phyloP scores from a whole-genome alignment of 2,329 filamentous ascomycete genomes.

The Calonectria hawksworthii region DNA sequence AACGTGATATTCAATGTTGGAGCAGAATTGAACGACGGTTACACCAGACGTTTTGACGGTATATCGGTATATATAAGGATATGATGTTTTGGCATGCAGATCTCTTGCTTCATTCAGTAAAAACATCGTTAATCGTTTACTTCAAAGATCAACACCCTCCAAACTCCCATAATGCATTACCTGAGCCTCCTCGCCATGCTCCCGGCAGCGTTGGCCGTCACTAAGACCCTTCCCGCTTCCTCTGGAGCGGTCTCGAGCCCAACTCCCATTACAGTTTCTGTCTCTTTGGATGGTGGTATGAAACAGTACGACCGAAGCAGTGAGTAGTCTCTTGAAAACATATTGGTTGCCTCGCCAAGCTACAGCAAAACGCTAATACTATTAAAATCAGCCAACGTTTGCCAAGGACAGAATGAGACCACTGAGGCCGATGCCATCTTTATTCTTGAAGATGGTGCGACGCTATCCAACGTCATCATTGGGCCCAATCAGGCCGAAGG shows the following conservation, averaged over 20 bases:
- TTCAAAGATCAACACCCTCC: background rate
- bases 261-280: slow-evolving; percentile 3
- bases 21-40: background rate
- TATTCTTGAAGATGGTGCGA: slow-evolving; percentile 64
- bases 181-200: slow-evolving; percentile 4
- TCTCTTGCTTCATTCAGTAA: background rate
- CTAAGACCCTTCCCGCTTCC: slow-evolving; percentile 18
- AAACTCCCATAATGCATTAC: background rate
- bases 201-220: slow-evolving; percentile 1
- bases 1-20: background rate
- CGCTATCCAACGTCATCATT: slow-evolving; percentile 67
- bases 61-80: background rate
- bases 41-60: background rate
- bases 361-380: slow-evolving; percentile 1
- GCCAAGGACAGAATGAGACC: slow-evolving; percentile 46
- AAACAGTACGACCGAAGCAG: slow-evolving; percentile 22
- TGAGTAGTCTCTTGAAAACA: background rate
- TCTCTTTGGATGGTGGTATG: slow-evolving; percentile 21
- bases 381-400: slow-evolving; percentile 37
- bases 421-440: slow-evolving; percentile 59
- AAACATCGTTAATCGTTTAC: background rate
- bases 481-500: slow-evolving; percentile 64
- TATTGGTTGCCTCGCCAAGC: background rate
- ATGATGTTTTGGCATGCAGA: background rate
- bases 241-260: slow-evolving; percentile 16